Percentiles rank a stretch among this genome's conserved stretches.
These are phyloP conservation scores for Phycomyces nitens DNA, from an alignment of 192 early-diverging fungal species.

Conservation along the genomic window DNA sequence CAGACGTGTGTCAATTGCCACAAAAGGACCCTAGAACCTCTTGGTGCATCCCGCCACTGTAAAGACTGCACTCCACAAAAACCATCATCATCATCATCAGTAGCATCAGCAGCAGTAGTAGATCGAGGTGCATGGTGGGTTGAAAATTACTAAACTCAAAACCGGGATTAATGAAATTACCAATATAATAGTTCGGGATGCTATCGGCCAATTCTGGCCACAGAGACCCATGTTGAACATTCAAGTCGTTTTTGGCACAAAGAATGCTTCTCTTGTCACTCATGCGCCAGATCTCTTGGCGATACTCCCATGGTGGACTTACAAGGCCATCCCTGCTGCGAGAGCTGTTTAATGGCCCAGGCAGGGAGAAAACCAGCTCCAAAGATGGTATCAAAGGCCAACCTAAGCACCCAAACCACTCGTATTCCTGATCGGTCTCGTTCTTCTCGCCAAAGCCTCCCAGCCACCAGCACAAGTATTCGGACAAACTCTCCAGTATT, in stretches of 20 bases:
- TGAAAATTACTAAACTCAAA: too few species aligned
- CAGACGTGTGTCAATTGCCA: neutral
- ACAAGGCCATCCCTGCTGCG: conserved; percentile 44
- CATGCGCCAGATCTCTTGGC: conserved; percentile 29
- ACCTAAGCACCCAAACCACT: neutral
- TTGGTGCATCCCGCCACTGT: neutral
- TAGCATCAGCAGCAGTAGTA: conserved; percentile 1
- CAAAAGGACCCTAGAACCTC: conserved; percentile 10
- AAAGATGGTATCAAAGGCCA: neutral
- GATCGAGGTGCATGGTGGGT: neutral
- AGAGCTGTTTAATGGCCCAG: conserved; percentile 42
- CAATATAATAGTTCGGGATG: neutral
- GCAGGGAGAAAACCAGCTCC: conserved; percentile 18
- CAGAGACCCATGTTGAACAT: conserved; percentile 24
- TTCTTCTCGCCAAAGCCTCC: neutral
- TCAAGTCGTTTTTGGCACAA: conserved; percentile 17
- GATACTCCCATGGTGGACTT: conserved; percentile 46
- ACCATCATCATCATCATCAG: neutral
- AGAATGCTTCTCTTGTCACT: conserved; percentile 43
- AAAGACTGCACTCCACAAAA: conserved; percentile 6
- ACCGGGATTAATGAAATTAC: neutral
- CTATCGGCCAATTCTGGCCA: neutral
- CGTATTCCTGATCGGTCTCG: neutral
- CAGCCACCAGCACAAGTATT: neutral
- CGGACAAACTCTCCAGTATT: neutral